Percentiles rank a stretch among this genome's conserved stretches.
These are phyloP conservation scores for Deuterostichococcus epilithicus DNA, from an alignment of 139 green algal genomes.

Conservation along the genomic window DNA sequence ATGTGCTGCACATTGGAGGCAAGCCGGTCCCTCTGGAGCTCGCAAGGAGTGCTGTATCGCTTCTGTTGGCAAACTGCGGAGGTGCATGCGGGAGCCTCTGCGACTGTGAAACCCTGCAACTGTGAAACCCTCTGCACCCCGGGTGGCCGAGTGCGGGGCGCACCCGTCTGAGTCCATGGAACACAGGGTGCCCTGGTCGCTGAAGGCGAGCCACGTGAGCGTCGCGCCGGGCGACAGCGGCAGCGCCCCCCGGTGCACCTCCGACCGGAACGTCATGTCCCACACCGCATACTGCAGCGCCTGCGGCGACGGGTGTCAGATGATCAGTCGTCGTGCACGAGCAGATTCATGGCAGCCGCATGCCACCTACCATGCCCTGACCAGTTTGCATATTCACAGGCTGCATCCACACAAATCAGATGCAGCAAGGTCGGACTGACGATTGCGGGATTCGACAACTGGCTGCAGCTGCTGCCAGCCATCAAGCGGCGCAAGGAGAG, in stretches of 20 bases:
- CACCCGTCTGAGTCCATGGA: constrained; percentile 60
- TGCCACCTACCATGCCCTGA: no score
- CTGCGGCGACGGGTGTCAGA: neutral
- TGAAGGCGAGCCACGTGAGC: constrained; percentile 80
- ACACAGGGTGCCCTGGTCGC: constrained; percentile 55
- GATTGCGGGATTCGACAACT: no score
- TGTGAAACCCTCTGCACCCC: neutral
- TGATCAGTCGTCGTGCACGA: constrained; percentile 16
- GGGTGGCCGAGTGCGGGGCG: constrained; percentile 8
- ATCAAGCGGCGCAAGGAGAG: no score
- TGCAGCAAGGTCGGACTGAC: no score
- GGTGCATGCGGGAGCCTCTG: no score
- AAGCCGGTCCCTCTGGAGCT: no score
- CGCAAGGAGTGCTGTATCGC: no score
- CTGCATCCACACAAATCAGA: no score
- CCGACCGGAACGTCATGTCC: constrained; percentile 25
- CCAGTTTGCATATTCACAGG: no score
- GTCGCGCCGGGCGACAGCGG: constrained; percentile 42
- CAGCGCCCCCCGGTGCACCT: constrained; percentile 32
- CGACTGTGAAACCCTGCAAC: constrained; percentile 20
- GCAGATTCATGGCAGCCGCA: constrained; percentile 29
- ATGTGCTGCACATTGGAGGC: no score
- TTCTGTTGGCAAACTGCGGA: no score
- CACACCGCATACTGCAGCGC: constrained; percentile 27
- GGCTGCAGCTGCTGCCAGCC: no score